Evolutionary conservation across 202 grass and related monocot genomes (phyloP), one percentile per base, ranked within the genome.

Genomic region (Schoenoplectus tabernaemontani): DNA sequence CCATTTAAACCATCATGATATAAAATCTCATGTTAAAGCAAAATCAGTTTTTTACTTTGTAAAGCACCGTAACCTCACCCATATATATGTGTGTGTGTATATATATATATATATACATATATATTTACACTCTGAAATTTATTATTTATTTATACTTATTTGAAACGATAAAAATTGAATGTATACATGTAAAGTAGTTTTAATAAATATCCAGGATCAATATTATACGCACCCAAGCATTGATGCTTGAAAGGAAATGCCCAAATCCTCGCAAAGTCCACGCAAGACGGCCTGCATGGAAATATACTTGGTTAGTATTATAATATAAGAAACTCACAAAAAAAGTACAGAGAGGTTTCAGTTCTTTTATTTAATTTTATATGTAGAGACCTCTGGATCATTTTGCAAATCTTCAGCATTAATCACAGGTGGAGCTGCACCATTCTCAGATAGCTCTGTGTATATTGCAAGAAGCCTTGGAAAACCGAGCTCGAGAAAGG

Each of bases 401-500:
- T 56, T 84, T 78, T 84, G 87, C 67, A 97, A 86, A 82, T 97
- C 94, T 57, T 97, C 89, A 74, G 91, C 91, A 90, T 97, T 89
- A 84, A 97, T 93, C 69, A 97, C 82, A 42, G 94, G 89, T 10
- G 94, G 94, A 79, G 82, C 39, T 51, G 82, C 86, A 61, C 94
- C 91, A 84, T 85, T 33, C 44, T 82, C 82, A 80, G 85, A 92
- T 51, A 97, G 78, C 71, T 93, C 87, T 77, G 82, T 90, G 71
- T 97, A 97, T 88, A 97, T 93, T 17, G 94, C 82, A 17, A 90
- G 89, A 88, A 97, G 89, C 58, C 82, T 82, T 11, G 85, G 91
- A 82, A 92, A n/a, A 83, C 91, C 94, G 3, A 97, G 91, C 82
- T 97, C 94, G 84, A 90, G 47, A 85, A 97, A 97, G 64, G 94